Percentiles rank a stretch among this genome's conserved stretches.
These are phyloP conservation scores for Annulohypoxylon maeteangense DNA, from an alignment of 495 filamentous ascomycete species.

Conservation along the genomic window DNA sequence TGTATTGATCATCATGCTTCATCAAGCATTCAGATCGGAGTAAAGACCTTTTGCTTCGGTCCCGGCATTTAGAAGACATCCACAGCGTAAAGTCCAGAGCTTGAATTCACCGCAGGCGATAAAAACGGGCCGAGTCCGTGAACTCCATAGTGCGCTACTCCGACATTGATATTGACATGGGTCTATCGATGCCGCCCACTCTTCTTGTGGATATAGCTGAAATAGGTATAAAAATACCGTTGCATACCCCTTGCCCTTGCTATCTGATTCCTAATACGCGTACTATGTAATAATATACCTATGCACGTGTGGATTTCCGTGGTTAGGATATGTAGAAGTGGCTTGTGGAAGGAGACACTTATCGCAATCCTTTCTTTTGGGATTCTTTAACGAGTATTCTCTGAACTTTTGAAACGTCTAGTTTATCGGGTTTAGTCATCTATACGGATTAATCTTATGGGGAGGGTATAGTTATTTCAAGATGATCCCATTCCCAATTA, in stretches of 20 bases:
- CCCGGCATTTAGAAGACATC: not conserved
- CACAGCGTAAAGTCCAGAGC: not conserved
- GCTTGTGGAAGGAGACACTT: not conserved
- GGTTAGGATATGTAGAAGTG: not conserved
- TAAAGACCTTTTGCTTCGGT: not conserved
- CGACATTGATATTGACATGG: not conserved
- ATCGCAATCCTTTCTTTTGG: not conserved
- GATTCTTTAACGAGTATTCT: not conserved
- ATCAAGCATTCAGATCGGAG: not conserved
- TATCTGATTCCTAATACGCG: not conserved
- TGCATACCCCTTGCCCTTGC: not conserved
- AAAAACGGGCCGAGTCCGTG: not conserved
- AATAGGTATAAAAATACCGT: constrained; percentile 1
- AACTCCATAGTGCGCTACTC: not conserved
- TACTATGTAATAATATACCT: not conserved
- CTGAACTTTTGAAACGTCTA: not conserved
- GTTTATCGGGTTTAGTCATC: not conserved
- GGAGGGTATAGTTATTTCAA: not conserved
- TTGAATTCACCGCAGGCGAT: not conserved
- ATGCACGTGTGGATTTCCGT: not conserved
- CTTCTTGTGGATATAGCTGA: not conserved
- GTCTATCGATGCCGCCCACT: not conserved
- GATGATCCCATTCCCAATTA: not conserved
- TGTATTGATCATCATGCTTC: not conserved
- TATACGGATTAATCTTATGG: not conserved